Conservation (phyloP, 2,329 filamentous ascomycete species). For the Scedosporium aurantiacum region DNA sequence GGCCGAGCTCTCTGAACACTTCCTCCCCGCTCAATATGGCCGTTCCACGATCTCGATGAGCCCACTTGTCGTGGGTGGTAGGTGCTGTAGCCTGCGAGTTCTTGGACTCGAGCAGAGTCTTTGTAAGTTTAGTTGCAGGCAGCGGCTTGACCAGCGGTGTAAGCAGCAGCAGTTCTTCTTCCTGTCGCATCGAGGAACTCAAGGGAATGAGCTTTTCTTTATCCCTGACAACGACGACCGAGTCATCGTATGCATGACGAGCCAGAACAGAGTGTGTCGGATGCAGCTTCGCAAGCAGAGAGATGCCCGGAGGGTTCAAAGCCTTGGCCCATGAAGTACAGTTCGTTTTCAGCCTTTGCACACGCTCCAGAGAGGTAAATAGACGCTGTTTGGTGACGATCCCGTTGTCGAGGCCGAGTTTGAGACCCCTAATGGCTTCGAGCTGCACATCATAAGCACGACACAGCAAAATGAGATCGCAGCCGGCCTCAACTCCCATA, state of each 20-base stretch:
- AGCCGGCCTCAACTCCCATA: constrained; percentile 94
- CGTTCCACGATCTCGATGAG: constrained; percentile 42
- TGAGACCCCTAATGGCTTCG: constrained; percentile 82
- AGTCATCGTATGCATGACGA: constrained; percentile 77
- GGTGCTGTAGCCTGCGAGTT: constrained; percentile 22
- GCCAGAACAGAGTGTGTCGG: constrained; percentile 73
- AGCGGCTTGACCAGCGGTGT: constrained; percentile 85
- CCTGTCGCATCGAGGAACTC: constrained; percentile 66
- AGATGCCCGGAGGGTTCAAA: constrained; percentile 72
- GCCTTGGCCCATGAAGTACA: constrained; percentile 89
- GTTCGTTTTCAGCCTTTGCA: constrained; percentile 69
- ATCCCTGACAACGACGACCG: constrained; percentile 86
- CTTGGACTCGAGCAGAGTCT: constrained; percentile 50
- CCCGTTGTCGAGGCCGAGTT: constrained; percentile 78
- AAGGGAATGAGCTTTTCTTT: constrained; percentile 77
- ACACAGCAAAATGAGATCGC: constrained; percentile 81
- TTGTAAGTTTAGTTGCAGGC: constrained; percentile 77
- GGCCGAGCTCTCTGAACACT: constrained; percentile 81
- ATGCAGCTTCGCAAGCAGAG: constrained; percentile 68
- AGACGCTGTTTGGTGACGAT: constrained; percentile 77
- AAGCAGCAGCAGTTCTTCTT: constrained; percentile 80
- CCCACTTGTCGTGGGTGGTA: constrained; percentile 42
- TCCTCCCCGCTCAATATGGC: constrained; percentile 82
- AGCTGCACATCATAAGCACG: constrained; percentile 80
- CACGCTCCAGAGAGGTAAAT: constrained; percentile 65